Percentiles rank a stretch among this genome's conserved stretches.
phyloP scores from a whole-genome alignment of 768 basidiomycete genomes.

The Leccinum subtestaceum region DNA sequence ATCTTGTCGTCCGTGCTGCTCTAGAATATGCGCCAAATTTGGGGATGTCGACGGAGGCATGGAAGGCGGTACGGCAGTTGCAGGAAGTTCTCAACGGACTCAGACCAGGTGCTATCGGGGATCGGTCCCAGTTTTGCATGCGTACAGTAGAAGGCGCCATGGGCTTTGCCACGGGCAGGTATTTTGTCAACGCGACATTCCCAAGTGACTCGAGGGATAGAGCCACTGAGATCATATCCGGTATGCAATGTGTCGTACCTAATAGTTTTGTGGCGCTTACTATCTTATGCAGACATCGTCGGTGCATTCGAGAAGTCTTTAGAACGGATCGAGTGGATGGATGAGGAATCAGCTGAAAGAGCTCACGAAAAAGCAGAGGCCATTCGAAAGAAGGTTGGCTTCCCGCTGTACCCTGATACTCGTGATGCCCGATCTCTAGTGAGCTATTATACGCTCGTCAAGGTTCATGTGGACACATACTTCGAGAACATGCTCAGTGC shows the following conservation, averaged over 20 bases:
- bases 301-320: constrained; percentile 80
- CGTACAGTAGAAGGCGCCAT: constrained; percentile 65
- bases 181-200: constrained; percentile 85
- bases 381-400: constrained; percentile 84
- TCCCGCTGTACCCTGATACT: constrained; percentile 84
- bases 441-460: constrained; percentile 70
- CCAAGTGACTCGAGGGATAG: constrained; percentile 74
- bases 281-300: constrained; percentile 60
- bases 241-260: constrained; percentile 36
- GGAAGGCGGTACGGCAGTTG: constrained; percentile 70
- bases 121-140: constrained; percentile 83
- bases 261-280: not conserved
- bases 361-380: constrained; percentile 75
- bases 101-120: constrained; percentile 81
- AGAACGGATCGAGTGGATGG: constrained; percentile 85
- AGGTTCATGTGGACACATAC: constrained; percentile 66
- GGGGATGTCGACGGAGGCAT: constrained; percentile 71
- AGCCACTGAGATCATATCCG: constrained; percentile 78
- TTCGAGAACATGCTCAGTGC: constrained; percentile 81
- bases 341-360: constrained; percentile 70
- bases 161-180: constrained; percentile 88
- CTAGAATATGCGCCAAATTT: constrained; percentile 67
- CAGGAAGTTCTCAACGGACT: constrained; percentile 76
- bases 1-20: constrained; percentile 78
- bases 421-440: constrained; percentile 63